phyloP scores from a whole-genome alignment of 768 basidiomycete species.

The Kwoniella sp. region DNA sequence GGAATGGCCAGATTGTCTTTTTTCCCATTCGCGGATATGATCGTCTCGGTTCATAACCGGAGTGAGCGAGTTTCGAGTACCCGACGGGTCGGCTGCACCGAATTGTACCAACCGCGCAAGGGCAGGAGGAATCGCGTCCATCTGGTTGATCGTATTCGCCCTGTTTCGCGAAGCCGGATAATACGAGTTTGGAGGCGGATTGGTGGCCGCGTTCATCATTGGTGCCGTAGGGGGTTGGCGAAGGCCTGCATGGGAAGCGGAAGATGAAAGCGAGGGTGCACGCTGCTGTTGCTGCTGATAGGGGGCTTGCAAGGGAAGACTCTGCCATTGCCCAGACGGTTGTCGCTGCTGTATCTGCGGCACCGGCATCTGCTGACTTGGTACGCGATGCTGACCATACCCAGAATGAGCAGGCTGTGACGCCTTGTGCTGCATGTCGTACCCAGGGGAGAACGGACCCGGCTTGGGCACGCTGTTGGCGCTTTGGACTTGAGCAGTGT shows the following conservation, averaged over 20 bases:
- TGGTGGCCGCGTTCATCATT: slow-evolving; percentile 46
- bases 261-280: slow-evolving; percentile 35
- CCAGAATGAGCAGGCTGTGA: slow-evolving; percentile 33
- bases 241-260: slow-evolving; percentile 19
- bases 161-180: slow-evolving; percentile 59
- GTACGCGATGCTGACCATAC: slow-evolving; percentile 30
- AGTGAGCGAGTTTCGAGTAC: slow-evolving; percentile 60
- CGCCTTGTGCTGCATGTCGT: slow-evolving; percentile 51
- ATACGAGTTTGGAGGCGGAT: slow-evolving; percentile 65
- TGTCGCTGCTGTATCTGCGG: slow-evolving; percentile 49
- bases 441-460: slow-evolving; percentile 26
- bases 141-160: slow-evolving; percentile 86
- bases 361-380: slow-evolving; percentile 24
- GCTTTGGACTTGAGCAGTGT: slow-evolving; percentile 78
- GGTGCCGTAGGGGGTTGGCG: slow-evolving; percentile 10
- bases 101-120: slow-evolving; percentile 82
- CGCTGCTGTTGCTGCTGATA: slow-evolving; percentile 40
- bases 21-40: slow-evolving; percentile 91
- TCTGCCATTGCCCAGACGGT: slow-evolving; percentile 34
- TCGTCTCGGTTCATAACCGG: slow-evolving; percentile 94
- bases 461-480: slow-evolving; percentile 50
- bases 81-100: slow-evolving; percentile 58
- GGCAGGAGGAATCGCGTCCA: slow-evolving; percentile 91
- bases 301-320: slow-evolving; percentile 26
- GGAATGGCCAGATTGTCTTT: slow-evolving; percentile 64